phyloP scores from a whole-genome alignment of 1,284 basidiomycete species.

The Grifola frondosa region DNA sequence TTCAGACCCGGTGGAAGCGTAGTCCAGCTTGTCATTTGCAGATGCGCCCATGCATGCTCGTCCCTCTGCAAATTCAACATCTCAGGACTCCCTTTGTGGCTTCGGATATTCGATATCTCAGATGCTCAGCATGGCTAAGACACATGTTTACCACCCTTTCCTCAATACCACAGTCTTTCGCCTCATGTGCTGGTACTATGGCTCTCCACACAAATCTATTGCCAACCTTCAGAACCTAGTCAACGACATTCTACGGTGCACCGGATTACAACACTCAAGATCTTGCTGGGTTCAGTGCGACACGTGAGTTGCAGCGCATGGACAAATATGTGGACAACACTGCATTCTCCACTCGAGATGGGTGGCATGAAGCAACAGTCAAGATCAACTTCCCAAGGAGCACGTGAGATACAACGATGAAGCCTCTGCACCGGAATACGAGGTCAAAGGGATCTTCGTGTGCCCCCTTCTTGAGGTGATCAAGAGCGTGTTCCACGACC shows the following conservation, averaged over 20 bases:
- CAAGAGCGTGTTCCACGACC: neutral
- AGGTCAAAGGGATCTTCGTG: conserved; percentile 22
- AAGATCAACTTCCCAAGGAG: conserved; percentile 18
- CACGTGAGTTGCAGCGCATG: conserved; percentile 11
- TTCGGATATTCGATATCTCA: no score
- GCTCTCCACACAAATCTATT: conserved; percentile 9
- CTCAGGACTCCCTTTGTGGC: no score
- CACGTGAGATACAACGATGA: conserved; percentile 13
- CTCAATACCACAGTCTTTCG: conserved; percentile 1
- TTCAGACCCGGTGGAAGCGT: neutral
- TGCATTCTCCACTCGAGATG: conserved; percentile 5
- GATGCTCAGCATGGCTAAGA: no score
- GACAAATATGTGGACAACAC: conserved; percentile 7
- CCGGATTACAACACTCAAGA: conserved; percentile 17
- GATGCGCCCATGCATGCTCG: no score
- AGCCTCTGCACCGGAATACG: conserved; percentile 23
- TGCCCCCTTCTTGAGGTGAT: conserved; percentile 8
- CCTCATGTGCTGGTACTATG: conserved; percentile 13
- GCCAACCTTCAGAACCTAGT: conserved; percentile 20
- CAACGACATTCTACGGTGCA: conserved; percentile 15
- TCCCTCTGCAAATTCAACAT: no score
- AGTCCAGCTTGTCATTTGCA: neutral
- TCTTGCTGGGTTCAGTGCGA: conserved; percentile 13
- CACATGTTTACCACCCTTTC: conserved; percentile 13
- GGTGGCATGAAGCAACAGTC: conserved; percentile 16